Conservation (phyloP, 257 asterid genomes). For the Solanum tarapatanum region DNA sequence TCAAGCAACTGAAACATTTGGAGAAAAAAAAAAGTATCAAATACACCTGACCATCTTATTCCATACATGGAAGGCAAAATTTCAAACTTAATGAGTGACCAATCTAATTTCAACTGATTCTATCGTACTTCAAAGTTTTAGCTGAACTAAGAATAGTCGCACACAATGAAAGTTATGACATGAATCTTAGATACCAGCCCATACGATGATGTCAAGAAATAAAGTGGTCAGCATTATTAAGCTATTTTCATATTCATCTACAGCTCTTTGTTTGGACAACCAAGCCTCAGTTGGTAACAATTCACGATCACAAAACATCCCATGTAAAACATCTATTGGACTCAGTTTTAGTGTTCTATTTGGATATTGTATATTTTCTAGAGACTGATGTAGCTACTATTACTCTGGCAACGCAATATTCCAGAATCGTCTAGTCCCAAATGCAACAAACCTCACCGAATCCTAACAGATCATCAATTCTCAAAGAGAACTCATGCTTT, state of each 20-base stretch:
- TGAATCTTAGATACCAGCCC: neutral
- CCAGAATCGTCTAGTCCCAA: neutral
- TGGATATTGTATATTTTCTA: neutral
- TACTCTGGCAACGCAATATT: neutral
- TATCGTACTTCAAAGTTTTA: neutral
- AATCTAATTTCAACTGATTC: neutral
- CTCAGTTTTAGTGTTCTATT: neutral
- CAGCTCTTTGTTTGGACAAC: neutral
- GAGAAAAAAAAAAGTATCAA: neutral
- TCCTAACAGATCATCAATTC: neutral
- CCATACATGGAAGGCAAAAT: neutral
- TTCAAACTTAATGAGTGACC: neutral
- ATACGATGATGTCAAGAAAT: neutral
- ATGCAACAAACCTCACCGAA: neutral
- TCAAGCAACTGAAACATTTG: neutral
- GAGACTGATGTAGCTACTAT: neutral
- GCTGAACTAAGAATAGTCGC: neutral
- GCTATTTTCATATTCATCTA: too few relatives aligned
- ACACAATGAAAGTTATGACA: neutral
- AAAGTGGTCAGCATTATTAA: neutral
- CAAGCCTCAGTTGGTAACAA: neutral
- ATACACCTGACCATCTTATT: neutral
- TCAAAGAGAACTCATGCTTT: neutral
- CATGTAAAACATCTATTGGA: neutral
- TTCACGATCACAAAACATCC: too few relatives aligned